Evolutionary conservation across 2,329 filamentous ascomycete genomes (phyloP).

Genomic region (Botrytis elliptica): DNA sequence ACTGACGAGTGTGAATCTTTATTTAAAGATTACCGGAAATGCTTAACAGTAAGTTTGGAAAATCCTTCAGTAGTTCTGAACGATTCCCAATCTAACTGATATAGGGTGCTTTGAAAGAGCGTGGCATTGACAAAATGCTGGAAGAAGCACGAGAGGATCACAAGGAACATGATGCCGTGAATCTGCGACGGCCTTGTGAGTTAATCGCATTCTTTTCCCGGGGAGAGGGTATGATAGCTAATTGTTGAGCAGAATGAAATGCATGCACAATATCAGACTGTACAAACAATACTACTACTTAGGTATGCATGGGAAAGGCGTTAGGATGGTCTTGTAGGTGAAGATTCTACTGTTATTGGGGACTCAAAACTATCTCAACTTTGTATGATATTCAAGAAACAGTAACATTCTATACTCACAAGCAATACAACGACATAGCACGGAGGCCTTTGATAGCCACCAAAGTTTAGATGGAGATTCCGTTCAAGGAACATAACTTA

Average conservation of each 20-base stretch:
- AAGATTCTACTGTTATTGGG: not conserved
- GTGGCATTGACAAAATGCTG: slow-evolving; percentile 89
- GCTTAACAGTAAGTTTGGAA: slow-evolving; percentile 64
- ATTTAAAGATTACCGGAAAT: slow-evolving; percentile 86
- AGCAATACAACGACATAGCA: not conserved
- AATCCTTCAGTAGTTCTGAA: slow-evolving; percentile 12
- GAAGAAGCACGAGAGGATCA: slow-evolving; percentile 88
- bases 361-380: not conserved
- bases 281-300: not conserved
- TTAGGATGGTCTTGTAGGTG: slow-evolving; percentile 11
- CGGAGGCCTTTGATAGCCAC: not conserved
- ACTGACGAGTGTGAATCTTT: slow-evolving; percentile 80
- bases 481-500: not conserved
- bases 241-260: not conserved
- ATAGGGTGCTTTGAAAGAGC: slow-evolving; percentile 80
- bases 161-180: slow-evolving; percentile 77
- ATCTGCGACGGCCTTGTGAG: slow-evolving; percentile 53
- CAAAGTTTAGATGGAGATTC: not conserved
- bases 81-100: slow-evolving; percentile 10
- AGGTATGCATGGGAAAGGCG: slow-evolving; percentile 24
- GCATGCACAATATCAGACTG: not conserved
- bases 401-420: not conserved
- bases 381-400: not conserved
- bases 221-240: not conserved
- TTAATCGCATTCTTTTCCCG: not conserved